Evolutionary conservation across 495 filamentous ascomycete genomes (phyloP).

Genomic region (Extremus antarcticus): DNA sequence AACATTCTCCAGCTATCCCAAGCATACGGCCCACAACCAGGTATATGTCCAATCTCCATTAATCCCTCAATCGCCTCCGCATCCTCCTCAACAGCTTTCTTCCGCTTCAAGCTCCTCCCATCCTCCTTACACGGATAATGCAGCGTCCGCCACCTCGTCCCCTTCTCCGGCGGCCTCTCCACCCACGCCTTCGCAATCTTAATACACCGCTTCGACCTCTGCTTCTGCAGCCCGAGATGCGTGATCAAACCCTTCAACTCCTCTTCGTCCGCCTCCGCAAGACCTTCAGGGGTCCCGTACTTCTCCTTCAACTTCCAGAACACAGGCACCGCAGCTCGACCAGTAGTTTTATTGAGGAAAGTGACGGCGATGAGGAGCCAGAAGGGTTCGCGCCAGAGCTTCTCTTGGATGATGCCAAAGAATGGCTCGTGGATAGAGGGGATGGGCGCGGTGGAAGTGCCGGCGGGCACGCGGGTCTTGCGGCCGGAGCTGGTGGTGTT

Average conservation of each 20-base stretch:
- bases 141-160: conserved; percentile 50
- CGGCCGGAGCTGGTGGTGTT: neutral
- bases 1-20: conserved; percentile 93
- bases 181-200: conserved; percentile 63
- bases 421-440: conserved; percentile 48
- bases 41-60: conserved; percentile 82
- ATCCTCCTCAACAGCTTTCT: conserved; percentile 32
- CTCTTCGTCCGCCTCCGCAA: conserved; percentile 46
- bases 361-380: conserved; percentile 30
- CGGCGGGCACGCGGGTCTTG: conserved; percentile 18
- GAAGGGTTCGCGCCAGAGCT: conserved; percentile 53
- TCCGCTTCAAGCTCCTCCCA: conserved; percentile 42
- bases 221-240: conserved; percentile 64
- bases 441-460: conserved; percentile 54
- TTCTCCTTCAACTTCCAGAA: conserved; percentile 55
- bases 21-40: conserved; percentile 74
- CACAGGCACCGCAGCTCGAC: conserved; percentile 62
- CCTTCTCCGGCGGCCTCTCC: conserved; percentile 46
- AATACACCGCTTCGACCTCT: conserved; percentile 50
- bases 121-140: conserved; percentile 54
- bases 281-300: conserved; percentile 55
- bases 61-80: conserved; percentile 35
- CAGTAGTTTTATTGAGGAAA: conserved; percentile 74
- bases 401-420: conserved; percentile 80
- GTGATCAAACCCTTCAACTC: conserved; percentile 55